Evolutionary conservation across 768 basidiomycete species (phyloP), one percentile per base, ranked within the genome.

Genomic region (Botryobasidium botryosum): DNA sequence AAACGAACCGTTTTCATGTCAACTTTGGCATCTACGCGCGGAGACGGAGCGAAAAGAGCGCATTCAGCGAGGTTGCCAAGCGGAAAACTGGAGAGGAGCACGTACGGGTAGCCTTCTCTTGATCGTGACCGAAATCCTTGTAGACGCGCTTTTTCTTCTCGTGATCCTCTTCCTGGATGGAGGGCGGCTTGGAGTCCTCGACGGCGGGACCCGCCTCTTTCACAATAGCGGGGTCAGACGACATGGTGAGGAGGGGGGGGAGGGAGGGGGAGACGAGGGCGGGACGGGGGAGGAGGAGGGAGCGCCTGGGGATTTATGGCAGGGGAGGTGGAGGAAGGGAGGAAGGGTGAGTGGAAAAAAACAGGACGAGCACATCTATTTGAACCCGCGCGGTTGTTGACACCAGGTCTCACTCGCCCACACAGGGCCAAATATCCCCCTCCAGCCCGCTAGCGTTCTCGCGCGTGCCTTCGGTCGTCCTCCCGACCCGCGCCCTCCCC

Each of bases 111-210:
- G 77, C 62, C 52, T 73, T 72, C 43, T 74, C 68, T 40, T 75
- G 65, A 2, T 82, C 80, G 57, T 86, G 77, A 47, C 71, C 73
- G 47, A 85, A 81, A 35, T 85, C 84, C 69, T 81, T 87, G 68
- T 87, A 87, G 66, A 82, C 79, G 65, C 82, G 71, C 67, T 83
- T 80, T 59, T 63, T 77, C 62, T 68, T 65, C 51, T 64, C 57
- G 0, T 56, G 53, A 33, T 32, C 45, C 24, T 27, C 27, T 17
- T 20, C 25, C 23, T 33, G 31, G n/a, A 26, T 40, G 41, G 40
- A 13, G 17, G 35, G 41, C 8, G 25, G 21, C 38, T 40, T 46
- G 25, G 26, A 27, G 7, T 29, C 44, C 15, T 24, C 44, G 0
- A 39, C 35, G 45, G 52, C 44, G 31, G 52, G 52, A 33, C 52